phyloP scores from a whole-genome alignment of 306 rosid genomes.

The Sechiopsis laciniata region DNA sequence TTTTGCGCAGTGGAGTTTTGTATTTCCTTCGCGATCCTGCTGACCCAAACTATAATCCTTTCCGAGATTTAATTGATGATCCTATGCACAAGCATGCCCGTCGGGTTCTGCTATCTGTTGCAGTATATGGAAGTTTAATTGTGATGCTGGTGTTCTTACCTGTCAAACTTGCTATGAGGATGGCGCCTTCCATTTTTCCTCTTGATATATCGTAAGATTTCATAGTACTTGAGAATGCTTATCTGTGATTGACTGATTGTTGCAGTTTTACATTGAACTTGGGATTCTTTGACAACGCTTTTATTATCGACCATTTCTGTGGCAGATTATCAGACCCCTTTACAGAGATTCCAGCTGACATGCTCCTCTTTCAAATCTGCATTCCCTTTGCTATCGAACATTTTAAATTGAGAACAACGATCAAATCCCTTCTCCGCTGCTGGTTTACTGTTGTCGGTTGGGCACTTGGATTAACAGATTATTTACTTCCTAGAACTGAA shows the following conservation, averaged over 20 bases:
- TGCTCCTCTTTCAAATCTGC: conserved; percentile 97
- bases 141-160: conserved; percentile 98
- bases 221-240: conserved; percentile 20
- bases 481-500: conserved; percentile 79
- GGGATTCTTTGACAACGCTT: conserved; percentile 22
- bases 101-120: conserved; percentile 87
- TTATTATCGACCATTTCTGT: conserved; percentile 22
- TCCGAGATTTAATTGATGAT: conserved; percentile 95
- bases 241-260: not conserved
- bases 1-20: conserved; percentile 90
- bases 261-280: not conserved
- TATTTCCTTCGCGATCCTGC: conserved; percentile 98
- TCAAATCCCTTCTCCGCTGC: conserved; percentile 76
- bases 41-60: conserved; percentile 97
- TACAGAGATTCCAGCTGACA: conserved; percentile 97
- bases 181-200: conserved; percentile 85
- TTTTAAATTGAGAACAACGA: conserved; percentile 88
- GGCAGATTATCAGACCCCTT: conserved; percentile 97
- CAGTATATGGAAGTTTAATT: conserved; percentile 94
- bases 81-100: conserved; percentile 99
- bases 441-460: conserved; percentile 98
- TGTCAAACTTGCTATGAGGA: conserved; percentile 91
- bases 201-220: conserved; percentile 86
- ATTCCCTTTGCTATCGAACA: conserved; percentile 97
- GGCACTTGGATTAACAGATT: conserved; percentile 91